A percentile compares a stretch with the other conserved stretches of the same genome.
phyloP scores from a whole-genome alignment of 345 rosid species.

The Dovyalis caffra region DNA sequence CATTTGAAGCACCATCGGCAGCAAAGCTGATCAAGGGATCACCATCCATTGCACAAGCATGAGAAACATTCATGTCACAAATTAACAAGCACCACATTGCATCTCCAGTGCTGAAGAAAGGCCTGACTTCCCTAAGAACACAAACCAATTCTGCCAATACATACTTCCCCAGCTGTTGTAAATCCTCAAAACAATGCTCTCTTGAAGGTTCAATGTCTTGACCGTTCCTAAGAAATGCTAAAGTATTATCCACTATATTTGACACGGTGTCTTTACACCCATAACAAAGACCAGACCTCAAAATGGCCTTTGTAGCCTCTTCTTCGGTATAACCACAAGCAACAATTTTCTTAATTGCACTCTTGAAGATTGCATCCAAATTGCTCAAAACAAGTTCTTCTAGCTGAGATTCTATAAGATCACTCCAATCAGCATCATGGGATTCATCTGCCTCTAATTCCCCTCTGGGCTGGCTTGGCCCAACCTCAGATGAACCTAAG shows the following conservation, averaged over 20 bases:
- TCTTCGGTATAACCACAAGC: slow-evolving; percentile 56
- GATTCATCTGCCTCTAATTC: slow-evolving; percentile 51
- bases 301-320: slow-evolving; percentile 55
- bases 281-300: slow-evolving; percentile 67
- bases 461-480: slow-evolving; percentile 41
- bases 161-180: slow-evolving; percentile 74
- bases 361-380: slow-evolving; percentile 59
- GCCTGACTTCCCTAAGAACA: slow-evolving; percentile 76
- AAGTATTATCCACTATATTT: slow-evolving; percentile 68
- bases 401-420: slow-evolving; percentile 66
- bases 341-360: slow-evolving; percentile 60
- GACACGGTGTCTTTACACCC: slow-evolving; percentile 63
- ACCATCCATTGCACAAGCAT: slow-evolving; percentile 88
- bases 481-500: slow-evolving; percentile 41
- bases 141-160: slow-evolving; percentile 84
- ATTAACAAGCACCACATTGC: slow-evolving; percentile 97
- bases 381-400: slow-evolving; percentile 70
- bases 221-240: slow-evolving; percentile 60
- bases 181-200: slow-evolving; percentile 56
- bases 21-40: slow-evolving; percentile 48
- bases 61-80: slow-evolving; percentile 92
- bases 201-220: slow-evolving; percentile 45
- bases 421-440: slow-evolving; percentile 76
- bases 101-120: slow-evolving; percentile 84
- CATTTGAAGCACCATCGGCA: slow-evolving; percentile 37